These are phyloP conservation scores for Pseudogymnoascus sp. DNA, from an alignment of 2,329 filamentous ascomycete species.

Conservation along the genomic window DNA sequence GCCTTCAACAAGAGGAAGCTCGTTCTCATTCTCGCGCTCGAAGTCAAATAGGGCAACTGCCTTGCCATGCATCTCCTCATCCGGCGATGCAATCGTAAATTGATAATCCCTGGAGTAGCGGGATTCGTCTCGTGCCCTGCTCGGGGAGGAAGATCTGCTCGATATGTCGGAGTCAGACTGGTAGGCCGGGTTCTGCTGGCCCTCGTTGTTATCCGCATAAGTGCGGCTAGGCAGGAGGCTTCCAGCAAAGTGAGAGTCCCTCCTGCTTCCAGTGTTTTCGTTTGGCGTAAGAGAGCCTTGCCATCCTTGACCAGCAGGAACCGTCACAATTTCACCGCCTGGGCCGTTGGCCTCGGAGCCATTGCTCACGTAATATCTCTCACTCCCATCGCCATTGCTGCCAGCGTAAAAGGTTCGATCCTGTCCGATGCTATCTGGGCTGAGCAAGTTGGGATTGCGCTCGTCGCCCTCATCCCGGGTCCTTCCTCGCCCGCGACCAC, in stretches of 20 bases:
- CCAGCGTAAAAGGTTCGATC: conserved; percentile 62
- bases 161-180: conserved; percentile 51
- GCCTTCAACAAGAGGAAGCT: conserved; percentile 83
- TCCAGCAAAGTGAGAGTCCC: conserved; percentile 49
- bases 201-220: conserved; percentile 33
- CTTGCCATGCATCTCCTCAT: conserved; percentile 97
- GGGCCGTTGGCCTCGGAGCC: conserved; percentile 65
- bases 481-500: conserved; percentile 34
- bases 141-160: conserved; percentile 52
- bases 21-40: conserved; percentile 90
- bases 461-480: conserved; percentile 40
- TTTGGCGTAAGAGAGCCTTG: conserved; percentile 19
- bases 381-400: conserved; percentile 61
- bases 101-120: conserved; percentile 88
- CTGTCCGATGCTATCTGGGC: conserved; percentile 45
- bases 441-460: conserved; percentile 37
- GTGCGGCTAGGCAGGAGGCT: conserved; percentile 34
- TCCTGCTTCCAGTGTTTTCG: conserved; percentile 39
- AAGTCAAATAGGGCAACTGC: conserved; percentile 95
- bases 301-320: conserved; percentile 54
- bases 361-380: conserved; percentile 68
- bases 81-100: conserved; percentile 88
- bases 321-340: conserved; percentile 74
- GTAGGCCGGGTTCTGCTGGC: conserved; percentile 30
- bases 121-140: conserved; percentile 57